phyloP scores from a whole-genome alignment of 768 basidiomycete genomes.

The Agaricus subrufescens region DNA sequence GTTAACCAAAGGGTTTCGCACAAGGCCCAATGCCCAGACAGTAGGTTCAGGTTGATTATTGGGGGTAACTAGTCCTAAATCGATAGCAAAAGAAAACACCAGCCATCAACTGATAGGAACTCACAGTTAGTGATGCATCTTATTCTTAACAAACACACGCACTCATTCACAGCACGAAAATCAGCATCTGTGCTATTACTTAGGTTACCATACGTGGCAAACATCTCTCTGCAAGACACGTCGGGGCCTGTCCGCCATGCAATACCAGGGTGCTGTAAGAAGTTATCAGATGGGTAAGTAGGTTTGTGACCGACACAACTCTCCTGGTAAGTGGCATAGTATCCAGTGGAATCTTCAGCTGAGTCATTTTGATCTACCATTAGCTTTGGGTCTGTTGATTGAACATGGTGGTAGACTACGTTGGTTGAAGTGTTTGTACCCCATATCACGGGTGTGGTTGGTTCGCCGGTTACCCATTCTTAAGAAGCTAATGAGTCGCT shows the following conservation, averaged over 20 bases:
- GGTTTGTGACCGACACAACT: background rate
- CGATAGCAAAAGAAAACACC: conserved; percentile 42
- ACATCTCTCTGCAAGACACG: conserved; percentile 31
- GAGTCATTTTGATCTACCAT: conserved; percentile 37
- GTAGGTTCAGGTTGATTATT: conserved; percentile 20
- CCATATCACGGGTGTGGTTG: conserved; percentile 35
- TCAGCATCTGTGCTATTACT: conserved; percentile 32
- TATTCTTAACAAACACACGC: background rate
- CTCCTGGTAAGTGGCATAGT: conserved; percentile 38
- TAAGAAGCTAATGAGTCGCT: too few species aligned
- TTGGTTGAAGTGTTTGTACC: conserved; percentile 25
- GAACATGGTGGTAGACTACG: conserved; percentile 38
- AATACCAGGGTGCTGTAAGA: conserved; percentile 15
- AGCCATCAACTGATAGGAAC: conserved; percentile 27
- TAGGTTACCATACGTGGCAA: conserved; percentile 34
- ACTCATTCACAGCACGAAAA: conserved; percentile 31
- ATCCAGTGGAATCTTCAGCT: conserved; percentile 45
- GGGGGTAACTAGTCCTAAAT: conserved; percentile 33
- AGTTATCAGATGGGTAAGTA: background rate
- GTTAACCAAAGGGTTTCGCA: conserved; percentile 30
- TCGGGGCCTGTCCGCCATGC: conserved; percentile 43
- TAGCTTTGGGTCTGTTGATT: conserved; percentile 25
- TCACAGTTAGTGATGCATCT: background rate
- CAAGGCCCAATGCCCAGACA: conserved; percentile 31
- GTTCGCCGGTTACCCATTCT: too few species aligned